These are phyloP conservation scores for Gonapodya prolifera DNA, from an alignment of 192 early-diverging fungal species.

Conservation along the genomic window DNA sequence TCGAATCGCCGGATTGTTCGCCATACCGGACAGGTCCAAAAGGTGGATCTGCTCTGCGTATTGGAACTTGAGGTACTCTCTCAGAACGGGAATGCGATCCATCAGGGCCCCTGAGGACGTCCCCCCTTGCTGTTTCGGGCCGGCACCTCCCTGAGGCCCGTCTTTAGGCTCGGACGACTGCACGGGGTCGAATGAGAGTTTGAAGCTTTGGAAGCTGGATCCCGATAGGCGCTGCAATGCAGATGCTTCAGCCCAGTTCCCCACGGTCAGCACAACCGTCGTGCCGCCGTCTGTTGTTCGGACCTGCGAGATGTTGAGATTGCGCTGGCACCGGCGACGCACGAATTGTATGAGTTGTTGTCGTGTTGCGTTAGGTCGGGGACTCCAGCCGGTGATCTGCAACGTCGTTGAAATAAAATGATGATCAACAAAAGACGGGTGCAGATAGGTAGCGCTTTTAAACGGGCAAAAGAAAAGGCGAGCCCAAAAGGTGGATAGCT, in stretches of 20 bases:
- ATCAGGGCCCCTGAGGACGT: background rate
- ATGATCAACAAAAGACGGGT: too few relatives aligned
- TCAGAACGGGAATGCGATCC: background rate
- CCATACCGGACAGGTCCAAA: background rate
- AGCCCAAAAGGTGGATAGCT: too few relatives aligned
- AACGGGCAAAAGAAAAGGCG: too few relatives aligned
- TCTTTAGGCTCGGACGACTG: background rate
- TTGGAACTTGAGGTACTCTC: background rate
- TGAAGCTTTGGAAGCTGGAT: background rate
- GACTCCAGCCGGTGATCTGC: background rate
- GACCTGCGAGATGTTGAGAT: background rate
- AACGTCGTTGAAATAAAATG: too few relatives aligned
- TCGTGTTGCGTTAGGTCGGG: background rate
- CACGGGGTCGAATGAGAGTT: background rate
- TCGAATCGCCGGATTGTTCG: background rate
- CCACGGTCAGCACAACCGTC: background rate
- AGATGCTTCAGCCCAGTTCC: background rate
- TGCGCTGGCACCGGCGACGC: background rate
- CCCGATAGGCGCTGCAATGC: background rate
- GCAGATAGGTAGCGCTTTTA: too few relatives aligned
- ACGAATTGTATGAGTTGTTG: background rate
- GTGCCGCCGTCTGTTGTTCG: background rate
- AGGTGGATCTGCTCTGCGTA: background rate
- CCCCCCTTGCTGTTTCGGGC: background rate
- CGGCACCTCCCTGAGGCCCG: background rate